phyloP scores from a whole-genome alignment of 2,329 filamentous ascomycete genomes.

The Neofusicoccum sp. region DNA sequence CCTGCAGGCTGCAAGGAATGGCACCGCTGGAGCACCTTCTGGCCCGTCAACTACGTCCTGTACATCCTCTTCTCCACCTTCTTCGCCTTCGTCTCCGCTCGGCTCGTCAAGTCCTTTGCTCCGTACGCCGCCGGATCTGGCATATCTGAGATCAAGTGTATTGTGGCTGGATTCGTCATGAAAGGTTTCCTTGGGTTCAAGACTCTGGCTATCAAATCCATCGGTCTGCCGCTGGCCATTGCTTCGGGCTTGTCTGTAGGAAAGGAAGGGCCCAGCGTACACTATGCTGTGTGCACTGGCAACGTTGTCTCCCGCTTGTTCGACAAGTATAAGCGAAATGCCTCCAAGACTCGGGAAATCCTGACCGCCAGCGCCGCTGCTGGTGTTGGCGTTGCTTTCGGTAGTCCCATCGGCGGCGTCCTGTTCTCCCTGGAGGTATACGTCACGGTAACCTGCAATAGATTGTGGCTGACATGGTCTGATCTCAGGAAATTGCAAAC shows the following conservation, averaged over 20 bases:
- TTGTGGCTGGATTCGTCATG: conserved; percentile 98
- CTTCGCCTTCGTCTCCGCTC: conserved; percentile 80
- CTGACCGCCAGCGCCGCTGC: conserved; percentile 91
- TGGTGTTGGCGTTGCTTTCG: conserved; percentile 94
- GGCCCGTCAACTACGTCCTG: conserved; percentile 76
- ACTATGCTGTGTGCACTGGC: conserved; percentile 95
- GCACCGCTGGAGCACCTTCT: conserved; percentile 82
- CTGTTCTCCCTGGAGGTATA: conserved; percentile 82
- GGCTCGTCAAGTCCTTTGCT: conserved; percentile 84
- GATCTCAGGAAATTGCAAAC: conserved; percentile 76
- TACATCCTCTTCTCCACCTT: conserved; percentile 83
- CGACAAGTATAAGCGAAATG: conserved; percentile 85
- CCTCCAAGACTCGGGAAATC: conserved; percentile 92
- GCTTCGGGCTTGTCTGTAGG: conserved; percentile 91
- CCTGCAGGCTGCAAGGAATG: conserved; percentile 74
- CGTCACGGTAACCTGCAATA: not conserved
- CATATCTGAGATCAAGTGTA: conserved; percentile 98
- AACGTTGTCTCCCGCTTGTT: conserved; percentile 95
- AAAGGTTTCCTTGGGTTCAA: conserved; percentile 92
- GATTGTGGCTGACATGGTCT: conserved; percentile 23
- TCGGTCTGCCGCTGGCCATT: conserved; percentile 86
- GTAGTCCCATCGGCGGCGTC: conserved; percentile 94
- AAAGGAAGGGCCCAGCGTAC: conserved; percentile 97
- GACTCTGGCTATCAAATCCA: conserved; percentile 91
- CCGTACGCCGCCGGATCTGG: conserved; percentile 95